Evolutionary conservation across 352 stramenopile genomes (phyloP).

Genomic region (Globisporangium viniferum): DNA sequence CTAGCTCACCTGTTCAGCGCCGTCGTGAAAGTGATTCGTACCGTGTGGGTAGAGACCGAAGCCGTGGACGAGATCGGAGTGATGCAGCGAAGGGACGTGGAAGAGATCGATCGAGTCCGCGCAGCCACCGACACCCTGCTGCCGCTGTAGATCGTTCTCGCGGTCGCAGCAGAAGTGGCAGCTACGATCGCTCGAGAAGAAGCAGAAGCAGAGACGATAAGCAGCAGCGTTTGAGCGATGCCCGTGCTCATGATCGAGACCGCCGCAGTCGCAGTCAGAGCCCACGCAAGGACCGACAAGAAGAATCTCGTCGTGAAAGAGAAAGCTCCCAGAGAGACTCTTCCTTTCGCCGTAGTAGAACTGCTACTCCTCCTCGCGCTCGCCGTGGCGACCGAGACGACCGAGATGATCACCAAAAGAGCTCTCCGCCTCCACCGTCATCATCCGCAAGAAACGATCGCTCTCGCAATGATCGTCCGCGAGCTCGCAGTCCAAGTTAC

Average conservation of each 20-base stretch:
- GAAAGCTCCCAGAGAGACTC: neutral
- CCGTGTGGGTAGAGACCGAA: neutral
- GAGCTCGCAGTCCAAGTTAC: constrained; percentile 1
- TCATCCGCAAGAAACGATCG: neutral
- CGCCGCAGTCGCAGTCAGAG: constrained; percentile 2
- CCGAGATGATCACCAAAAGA: neutral
- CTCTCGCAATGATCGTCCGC: neutral
- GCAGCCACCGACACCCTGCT: neutral
- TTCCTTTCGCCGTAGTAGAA: neutral
- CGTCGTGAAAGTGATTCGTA: neutral
- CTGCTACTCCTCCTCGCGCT: neutral
- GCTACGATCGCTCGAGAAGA: neutral
- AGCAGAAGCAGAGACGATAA: constrained; percentile 3
- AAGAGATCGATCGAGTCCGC: neutral
- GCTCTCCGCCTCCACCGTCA: neutral
- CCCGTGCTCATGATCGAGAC: neutral
- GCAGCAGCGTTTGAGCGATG: neutral
- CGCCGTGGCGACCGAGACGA: neutral
- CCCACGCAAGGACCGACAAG: neutral
- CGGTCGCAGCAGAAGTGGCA: constrained; percentile 5
- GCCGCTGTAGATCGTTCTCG: neutral
- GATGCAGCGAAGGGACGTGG: neutral
- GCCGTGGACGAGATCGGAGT: neutral
- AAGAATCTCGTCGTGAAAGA: neutral
- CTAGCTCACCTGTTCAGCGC: neutral